Conservation (phyloP, 2,329 filamentous ascomycete species). For the Pyrenochaeta sp. region DNA sequence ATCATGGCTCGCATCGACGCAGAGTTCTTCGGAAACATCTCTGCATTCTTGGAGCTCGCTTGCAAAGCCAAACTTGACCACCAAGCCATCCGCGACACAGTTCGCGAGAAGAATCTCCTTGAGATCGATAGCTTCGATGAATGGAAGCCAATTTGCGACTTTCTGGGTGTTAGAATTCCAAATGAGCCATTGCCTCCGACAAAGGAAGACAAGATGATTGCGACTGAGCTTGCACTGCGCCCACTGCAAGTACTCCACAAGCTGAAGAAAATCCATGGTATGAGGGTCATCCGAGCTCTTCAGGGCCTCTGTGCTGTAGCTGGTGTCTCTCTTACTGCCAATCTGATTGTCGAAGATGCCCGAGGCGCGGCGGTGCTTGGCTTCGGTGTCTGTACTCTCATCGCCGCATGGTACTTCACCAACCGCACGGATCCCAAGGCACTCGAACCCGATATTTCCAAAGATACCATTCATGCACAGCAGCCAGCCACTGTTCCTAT, state of each 20-base stretch:
- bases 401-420: not conserved
- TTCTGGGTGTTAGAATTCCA: conserved; percentile 33
- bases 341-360: not conserved
- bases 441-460: not conserved
- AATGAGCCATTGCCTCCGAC: conserved; percentile 28
- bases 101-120: conserved; percentile 37
- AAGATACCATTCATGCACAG: not conserved
- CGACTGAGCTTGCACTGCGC: not conserved
- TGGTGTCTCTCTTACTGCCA: not conserved
- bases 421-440: not conserved
- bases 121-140: conserved; percentile 32
- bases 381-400: not conserved
- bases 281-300: not conserved
- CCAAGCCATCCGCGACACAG: conserved; percentile 18
- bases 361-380: not conserved
- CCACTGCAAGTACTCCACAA: not conserved
- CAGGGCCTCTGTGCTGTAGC: conserved; percentile 6
- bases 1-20: conserved; percentile 5
- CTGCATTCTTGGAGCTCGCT: conserved; percentile 1
- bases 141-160: conserved; percentile 43
- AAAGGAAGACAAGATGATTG: conserved; percentile 7
- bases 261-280: not conserved
- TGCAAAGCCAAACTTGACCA: conserved; percentile 7
- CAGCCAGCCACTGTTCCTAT: not conserved
- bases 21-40: conserved; percentile 4